Base-by-base conservation (phyloP, 208 protist genomes). In the Leishmania amazonensis region DNA sequence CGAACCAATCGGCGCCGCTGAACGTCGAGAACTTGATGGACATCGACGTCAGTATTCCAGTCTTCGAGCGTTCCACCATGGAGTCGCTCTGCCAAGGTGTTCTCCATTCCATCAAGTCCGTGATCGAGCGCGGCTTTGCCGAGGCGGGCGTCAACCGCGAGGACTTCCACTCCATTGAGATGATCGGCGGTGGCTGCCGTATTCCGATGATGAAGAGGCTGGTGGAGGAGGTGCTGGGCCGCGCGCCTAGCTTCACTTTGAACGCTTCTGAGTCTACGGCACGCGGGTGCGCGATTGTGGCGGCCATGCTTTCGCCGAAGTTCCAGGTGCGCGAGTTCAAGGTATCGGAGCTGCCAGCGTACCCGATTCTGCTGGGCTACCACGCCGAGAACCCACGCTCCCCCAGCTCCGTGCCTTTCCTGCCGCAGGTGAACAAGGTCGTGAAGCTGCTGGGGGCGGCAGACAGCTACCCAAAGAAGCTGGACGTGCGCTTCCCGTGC, bases 11-110 rank as follows among this genome's bases (percentile, higher is more conserved):
- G 24, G 93, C 94, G 31, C 92, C 90, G 47, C 83, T 98, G 38
- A 94, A 97, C 79, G 87, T 98, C 21, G 95, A 98, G 87, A 97
- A 96, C 83, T 71, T 98, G 42, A 97, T 97, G 93, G 96, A 98
- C 75, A 91, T 95, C n/a, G 96, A 98, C 85, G 82, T 98, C 49
- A 94, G 87, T 80, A 96, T 98, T 64, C 87, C 93, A 17, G 81
- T 80, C 78, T 96, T 97, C 70, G 89, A 94, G 80, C 93, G 95
- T 60, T 78, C 83, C 42, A 95, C 90, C 62, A 87, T 98, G 78
- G 95, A 98, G 83, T 67, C 80, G 35, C 88, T 98, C 21, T 81
- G 80, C 70, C 71, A 78, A 57, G 76, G 53, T 24, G 54, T 98
- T 9, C 49, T 95, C 45, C 85, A 87, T 64, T 89, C 88, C 73